Evolutionary conservation across 225 moss, liverwort and hornwort species (phyloP).

Genomic region (Climacium dendroides): DNA sequence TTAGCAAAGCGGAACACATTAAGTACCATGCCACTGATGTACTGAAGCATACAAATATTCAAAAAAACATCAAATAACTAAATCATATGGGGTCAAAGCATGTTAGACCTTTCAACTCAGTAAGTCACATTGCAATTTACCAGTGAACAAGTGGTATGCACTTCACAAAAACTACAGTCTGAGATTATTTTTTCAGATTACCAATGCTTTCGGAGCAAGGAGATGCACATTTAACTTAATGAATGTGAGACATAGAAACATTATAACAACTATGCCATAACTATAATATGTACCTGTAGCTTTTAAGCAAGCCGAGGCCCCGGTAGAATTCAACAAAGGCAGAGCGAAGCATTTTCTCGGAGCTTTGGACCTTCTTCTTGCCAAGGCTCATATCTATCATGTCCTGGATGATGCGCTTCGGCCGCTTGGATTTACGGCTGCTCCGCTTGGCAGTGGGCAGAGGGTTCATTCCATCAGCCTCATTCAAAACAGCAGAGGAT

Average conservation of each 20-base stretch:
- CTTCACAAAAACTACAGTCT: background rate
- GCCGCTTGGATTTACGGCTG: background rate
- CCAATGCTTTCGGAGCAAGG: background rate
- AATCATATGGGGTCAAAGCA: background rate
- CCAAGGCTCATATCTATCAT: constrained; percentile 47
- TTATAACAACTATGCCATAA: background rate
- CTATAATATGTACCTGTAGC: constrained; percentile 32
- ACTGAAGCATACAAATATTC: background rate
- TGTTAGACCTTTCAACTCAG: background rate
- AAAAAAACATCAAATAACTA: background rate
- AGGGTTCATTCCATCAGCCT: background rate
- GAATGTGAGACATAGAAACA: background rate
- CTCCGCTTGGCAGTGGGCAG: background rate
- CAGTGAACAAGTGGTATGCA: background rate
- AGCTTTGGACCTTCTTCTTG: constrained; percentile 69
- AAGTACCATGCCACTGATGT: background rate
- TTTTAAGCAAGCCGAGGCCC: constrained; percentile 73
- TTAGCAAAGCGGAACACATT: background rate
- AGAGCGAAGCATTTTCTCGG: constrained; percentile 74
- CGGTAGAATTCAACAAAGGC: constrained; percentile 89
- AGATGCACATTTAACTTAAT: background rate
- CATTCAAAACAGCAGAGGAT: background rate
- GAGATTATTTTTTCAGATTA: too few species aligned
- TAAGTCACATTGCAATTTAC: background rate
- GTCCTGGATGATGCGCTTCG: constrained; percentile 34